A percentile compares a stretch with the other conserved stretches of the same genome.
Evolutionary conservation across 2,329 filamentous ascomycete genomes (phyloP).

Genomic region (Stemphylium vesicarium): DNA sequence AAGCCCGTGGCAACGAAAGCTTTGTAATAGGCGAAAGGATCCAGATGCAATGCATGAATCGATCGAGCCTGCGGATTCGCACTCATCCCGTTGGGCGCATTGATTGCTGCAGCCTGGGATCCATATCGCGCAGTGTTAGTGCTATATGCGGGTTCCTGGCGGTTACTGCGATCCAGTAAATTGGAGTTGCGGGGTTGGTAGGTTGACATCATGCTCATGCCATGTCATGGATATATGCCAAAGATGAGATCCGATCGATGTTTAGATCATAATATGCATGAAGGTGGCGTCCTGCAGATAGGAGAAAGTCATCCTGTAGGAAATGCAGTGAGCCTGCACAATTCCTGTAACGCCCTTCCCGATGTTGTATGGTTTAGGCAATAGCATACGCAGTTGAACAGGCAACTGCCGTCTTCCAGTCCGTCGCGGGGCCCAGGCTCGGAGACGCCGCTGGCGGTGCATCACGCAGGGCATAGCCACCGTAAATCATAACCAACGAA

Average conservation of each 20-base stretch:
- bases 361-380: background rate
- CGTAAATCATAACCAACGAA: background rate
- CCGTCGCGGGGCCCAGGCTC: background rate
- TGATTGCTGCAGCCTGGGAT: conserved; percentile 16
- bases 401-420: background rate
- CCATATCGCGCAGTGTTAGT: conserved; percentile 13
- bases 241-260: conserved; percentile 19
- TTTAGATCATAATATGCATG: conserved; percentile 16
- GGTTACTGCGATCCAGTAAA: conserved; percentile 18
- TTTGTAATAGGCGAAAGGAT: conserved; percentile 32
- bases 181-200: conserved; percentile 6
- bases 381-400: background rate
- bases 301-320: background rate
- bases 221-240: conserved; percentile 14
- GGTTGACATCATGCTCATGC: conserved; percentile 11
- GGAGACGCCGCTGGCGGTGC: background rate
- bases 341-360: conserved; percentile 1
- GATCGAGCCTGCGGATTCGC: conserved; percentile 8
- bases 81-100: conserved; percentile 7
- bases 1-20: conserved; percentile 19
- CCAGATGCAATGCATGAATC: conserved; percentile 13
- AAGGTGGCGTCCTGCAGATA: background rate
- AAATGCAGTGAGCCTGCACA: conserved; percentile 2
- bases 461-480: background rate
- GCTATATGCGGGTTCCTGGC: conserved; percentile 10